Evolutionary conservation across 139 green algal genomes (phyloP), one percentile per base, ranked within the genome.

Genomic region (Trebouxia sp.): DNA sequence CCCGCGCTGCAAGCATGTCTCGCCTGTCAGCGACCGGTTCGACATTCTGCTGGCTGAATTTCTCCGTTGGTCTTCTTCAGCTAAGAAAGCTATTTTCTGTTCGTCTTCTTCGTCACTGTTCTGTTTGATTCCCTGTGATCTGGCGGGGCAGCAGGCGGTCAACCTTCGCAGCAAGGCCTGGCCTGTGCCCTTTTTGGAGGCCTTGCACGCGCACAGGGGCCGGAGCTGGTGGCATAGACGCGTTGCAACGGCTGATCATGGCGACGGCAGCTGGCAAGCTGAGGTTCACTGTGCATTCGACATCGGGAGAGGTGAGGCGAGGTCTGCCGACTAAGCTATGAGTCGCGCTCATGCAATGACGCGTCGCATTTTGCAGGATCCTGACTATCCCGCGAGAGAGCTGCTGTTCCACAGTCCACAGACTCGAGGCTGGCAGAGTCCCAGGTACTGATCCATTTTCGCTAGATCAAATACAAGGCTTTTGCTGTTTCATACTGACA

Each of bases 341-440:
- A n/a, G n/a, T n/a, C n/a, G n/a, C n/a, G n/a, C n/a, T n/a, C n/a
- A n/a, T n/a, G n/a, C n/a, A n/a, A n/a, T n/a, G n/a, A n/a, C n/a
- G n/a, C n/a, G 7, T 56, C 10, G 20, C 7, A 22, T 20, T 88
- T 55, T 76, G 43, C 83, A 97, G 90, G 93, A 97, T 80, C 82
- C 88, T 3, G 92, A 96, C 41, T 94, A 94, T 56, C 92, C 93
- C 0, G 92, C 88, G 12, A 81, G 83, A 6, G 93, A 97, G 86
- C 87, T 98, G 15, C 83, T 95, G 10, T 91, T 85, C 43, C 89
- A 97, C 76, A 93, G 82, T 75, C 85, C 88, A 10, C 90, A 98
- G 45, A 94, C 90, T 3, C 76, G 89, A 28, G 94, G 94, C 48
- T 98, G 94, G 94, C 92, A 96, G 80, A 91, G 87, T 37, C 87